Percentiles rank a stretch among this genome's conserved stretches.
phyloP scores from a whole-genome alignment of 306 rosid genomes.

The Myrica gale region DNA sequence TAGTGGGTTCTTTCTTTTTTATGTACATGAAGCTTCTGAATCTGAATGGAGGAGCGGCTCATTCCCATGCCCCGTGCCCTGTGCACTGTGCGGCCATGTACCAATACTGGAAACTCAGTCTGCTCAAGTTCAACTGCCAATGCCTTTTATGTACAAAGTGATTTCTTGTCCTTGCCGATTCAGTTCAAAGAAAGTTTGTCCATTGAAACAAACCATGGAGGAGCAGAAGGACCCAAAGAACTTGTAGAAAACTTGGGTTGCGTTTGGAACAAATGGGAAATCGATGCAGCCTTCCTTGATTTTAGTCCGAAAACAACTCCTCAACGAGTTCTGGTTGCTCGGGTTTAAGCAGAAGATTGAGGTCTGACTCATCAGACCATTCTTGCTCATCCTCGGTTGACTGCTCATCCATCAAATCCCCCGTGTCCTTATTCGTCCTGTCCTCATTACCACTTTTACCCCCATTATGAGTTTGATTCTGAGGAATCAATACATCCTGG shows the following conservation, averaged over 20 bases:
- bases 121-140: slow-evolving; percentile 9
- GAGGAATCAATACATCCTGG: slow-evolving; percentile 13
- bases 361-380: slow-evolving; percentile 39
- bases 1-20: neutral
- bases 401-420: slow-evolving; percentile 35
- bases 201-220: neutral
- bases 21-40: slow-evolving; percentile 42
- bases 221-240: slow-evolving; percentile 16
- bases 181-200: neutral
- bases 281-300: neutral
- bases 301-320: slow-evolving; percentile 70
- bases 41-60: slow-evolving; percentile 5
- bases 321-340: slow-evolving; percentile 52
- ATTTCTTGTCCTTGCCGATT: slow-evolving; percentile 1
- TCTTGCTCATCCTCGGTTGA: slow-evolving; percentile 47
- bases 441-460: slow-evolving; percentile 25
- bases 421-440: slow-evolving; percentile 18
- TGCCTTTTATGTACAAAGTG: slow-evolving; percentile 33
- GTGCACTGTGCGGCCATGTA: neutral
- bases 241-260: slow-evolving; percentile 7
- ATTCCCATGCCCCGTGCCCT: neutral
- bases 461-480: slow-evolving; percentile 26
- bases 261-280: slow-evolving; percentile 7
- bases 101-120: slow-evolving; percentile 15
- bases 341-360: slow-evolving; percentile 27